A percentile compares a stretch with the other conserved stretches of the same genome.
Conservation (phyloP, 352 stramenopile genomes). For the Phytopythium chamaehyphon region DNA sequence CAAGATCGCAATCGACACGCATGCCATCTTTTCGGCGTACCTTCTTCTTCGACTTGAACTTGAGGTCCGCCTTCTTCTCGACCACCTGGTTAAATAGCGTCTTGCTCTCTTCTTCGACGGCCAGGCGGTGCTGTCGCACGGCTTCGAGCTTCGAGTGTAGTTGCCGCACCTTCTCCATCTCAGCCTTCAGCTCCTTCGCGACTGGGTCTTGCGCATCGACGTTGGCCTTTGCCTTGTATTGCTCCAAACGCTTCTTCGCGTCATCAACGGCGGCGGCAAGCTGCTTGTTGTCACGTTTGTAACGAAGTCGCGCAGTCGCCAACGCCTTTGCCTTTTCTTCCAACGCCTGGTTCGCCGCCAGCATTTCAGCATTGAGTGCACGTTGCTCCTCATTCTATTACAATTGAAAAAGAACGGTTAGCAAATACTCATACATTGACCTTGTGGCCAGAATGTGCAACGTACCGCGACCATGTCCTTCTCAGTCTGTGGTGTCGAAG, state of each 20-base stretch:
- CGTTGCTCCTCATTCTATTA: slow-evolving; percentile 84
- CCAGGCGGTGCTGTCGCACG: slow-evolving; percentile 80
- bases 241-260: slow-evolving; percentile 76
- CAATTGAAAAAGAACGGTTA: not conserved
- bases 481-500: slow-evolving; percentile 52
- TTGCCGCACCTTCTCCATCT: slow-evolving; percentile 84
- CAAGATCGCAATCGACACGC: slow-evolving; percentile 1
- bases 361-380: slow-evolving; percentile 79
- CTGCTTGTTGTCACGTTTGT: slow-evolving; percentile 87
- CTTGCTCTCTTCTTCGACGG: slow-evolving; percentile 87
- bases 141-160: slow-evolving; percentile 82
- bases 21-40: slow-evolving; percentile 12
- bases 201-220: slow-evolving; percentile 71
- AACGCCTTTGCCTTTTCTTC: slow-evolving; percentile 87
- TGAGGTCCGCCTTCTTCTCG: slow-evolving; percentile 86
- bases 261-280: slow-evolving; percentile 71
- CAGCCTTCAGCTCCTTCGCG: slow-evolving; percentile 75
- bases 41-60: slow-evolving; percentile 89
- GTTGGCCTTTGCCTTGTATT: slow-evolving; percentile 76
- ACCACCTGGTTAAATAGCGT: slow-evolving; percentile 87
- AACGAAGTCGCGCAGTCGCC: slow-evolving; percentile 82
- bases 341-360: slow-evolving; percentile 76
- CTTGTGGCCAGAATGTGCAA: not conserved
- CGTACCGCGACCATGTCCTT: slow-evolving; percentile 83
- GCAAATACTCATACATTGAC: too few relatives aligned